phyloP scores from a whole-genome alignment of 768 basidiomycete genomes.

The Mycena leptocephala region DNA sequence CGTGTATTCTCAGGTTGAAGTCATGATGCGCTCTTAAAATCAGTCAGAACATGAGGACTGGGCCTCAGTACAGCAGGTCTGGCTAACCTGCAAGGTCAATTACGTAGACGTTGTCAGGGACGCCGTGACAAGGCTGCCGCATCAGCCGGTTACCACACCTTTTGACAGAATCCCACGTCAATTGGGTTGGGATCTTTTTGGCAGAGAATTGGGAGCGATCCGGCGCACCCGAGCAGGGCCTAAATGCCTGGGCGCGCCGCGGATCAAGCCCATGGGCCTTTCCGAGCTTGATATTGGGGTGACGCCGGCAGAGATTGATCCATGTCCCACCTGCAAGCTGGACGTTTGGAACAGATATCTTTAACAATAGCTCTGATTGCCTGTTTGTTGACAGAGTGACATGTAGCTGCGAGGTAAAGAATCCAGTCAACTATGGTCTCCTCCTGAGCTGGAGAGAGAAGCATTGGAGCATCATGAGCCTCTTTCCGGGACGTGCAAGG shows the following conservation, averaged over 20 bases:
- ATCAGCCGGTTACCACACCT: too few relatives aligned
- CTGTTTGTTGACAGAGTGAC: conserved; percentile 14
- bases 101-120: too few relatives aligned
- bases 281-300: neutral
- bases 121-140: too few relatives aligned
- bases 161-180: too few relatives aligned
- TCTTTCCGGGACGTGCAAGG: neutral
- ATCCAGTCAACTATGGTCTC: conserved; percentile 35
- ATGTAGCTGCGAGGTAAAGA: conserved; percentile 1
- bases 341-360: neutral
- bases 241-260: neutral
- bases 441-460: conserved; percentile 32
- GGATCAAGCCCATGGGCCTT: conserved; percentile 1
- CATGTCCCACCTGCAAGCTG: neutral
- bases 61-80: too few relatives aligned
- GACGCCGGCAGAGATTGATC: neutral
- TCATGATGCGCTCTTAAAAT: too few relatives aligned
- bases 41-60: too few relatives aligned
- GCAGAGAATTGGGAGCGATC: too few relatives aligned
- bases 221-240: too few relatives aligned
- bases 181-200: too few relatives aligned
- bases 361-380: neutral
- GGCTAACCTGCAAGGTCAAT: too few relatives aligned
- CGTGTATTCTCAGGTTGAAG: too few relatives aligned
- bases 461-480: conserved; percentile 22